These are phyloP conservation scores for Penicillium digitatum DNA, from an alignment of 2,329 filamentous ascomycete genomes.

Conservation along the genomic window DNA sequence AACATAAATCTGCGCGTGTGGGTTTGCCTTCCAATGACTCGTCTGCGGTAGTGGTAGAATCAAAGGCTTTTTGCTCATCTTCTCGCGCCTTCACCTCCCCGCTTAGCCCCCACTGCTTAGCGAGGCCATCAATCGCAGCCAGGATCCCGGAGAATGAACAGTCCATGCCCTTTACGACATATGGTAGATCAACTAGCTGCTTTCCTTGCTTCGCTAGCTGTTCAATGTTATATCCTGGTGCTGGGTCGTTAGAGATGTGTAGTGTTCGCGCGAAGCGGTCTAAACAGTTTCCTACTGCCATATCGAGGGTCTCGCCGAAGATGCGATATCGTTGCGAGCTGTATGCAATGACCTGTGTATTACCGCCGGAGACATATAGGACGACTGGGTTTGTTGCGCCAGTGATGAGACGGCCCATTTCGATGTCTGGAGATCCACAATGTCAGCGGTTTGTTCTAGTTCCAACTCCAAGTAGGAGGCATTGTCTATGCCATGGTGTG, in stretches of 20 bases:
- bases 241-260: conserved; percentile 89
- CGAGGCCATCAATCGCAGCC: conserved; percentile 74
- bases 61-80: conserved; percentile 23
- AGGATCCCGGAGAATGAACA: conserved; percentile 93
- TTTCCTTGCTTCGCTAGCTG: conserved; percentile 75
- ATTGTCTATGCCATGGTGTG: not conserved
- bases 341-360: conserved; percentile 97
- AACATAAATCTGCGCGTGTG: conserved; percentile 82
- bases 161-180: conserved; percentile 98
- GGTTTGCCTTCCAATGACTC: conserved; percentile 43
- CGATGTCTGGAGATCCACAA: conserved; percentile 60
- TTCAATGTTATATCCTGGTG: conserved; percentile 97
- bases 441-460: conserved; percentile 3
- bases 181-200: conserved; percentile 79
- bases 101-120: conserved; percentile 47
- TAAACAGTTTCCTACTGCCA: conserved; percentile 94
- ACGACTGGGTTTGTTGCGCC: conserved; percentile 88
- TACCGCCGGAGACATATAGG: conserved; percentile 90
- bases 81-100: conserved; percentile 51
- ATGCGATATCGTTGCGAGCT: conserved; percentile 92
- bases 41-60: conserved; percentile 25
- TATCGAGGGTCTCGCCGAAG: conserved; percentile 95
- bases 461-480: not conserved
- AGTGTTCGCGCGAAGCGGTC: conserved; percentile 92
- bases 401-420: conserved; percentile 94